Conservation (phyloP, 129 eudicot species). For the Lactuca sativa region DNA sequence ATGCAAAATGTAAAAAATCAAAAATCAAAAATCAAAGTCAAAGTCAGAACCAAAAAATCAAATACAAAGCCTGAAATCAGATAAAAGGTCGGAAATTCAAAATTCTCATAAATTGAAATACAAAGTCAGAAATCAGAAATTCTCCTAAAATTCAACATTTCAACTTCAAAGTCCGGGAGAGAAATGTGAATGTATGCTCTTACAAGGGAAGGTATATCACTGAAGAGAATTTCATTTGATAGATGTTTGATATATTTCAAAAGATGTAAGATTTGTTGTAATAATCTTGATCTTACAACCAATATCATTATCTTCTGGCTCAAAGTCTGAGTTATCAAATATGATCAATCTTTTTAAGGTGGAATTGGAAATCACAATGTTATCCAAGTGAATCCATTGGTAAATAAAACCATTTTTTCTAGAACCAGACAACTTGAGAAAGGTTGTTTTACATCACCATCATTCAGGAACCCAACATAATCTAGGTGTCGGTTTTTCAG, state of each 20-base stretch:
- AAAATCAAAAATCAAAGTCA: too few relatives aligned
- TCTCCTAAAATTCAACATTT: too few relatives aligned
- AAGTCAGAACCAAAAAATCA: too few relatives aligned
- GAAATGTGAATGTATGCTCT: conserved; percentile 53
- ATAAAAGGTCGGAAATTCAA: too few relatives aligned
- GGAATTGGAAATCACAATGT: conserved; percentile 18
- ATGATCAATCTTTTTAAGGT: conserved; percentile 24
- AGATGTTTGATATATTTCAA: conserved; percentile 38
- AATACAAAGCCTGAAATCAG: too few relatives aligned
- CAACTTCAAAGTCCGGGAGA: background rate
- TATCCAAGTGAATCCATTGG: conserved; percentile 19
- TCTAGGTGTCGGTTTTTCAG: conserved; percentile 24
- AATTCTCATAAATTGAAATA: too few relatives aligned
- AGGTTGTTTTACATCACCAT: conserved; percentile 22
- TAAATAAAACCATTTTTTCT: conserved; percentile 31
- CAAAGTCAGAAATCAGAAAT: too few relatives aligned
- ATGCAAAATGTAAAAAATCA: too few relatives aligned
- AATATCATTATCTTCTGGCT: conserved; percentile 3
- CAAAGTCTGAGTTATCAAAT: conserved; percentile 17
- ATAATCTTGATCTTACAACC: conserved; percentile 32
- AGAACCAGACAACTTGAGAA: conserved; percentile 17
- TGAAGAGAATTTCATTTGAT: conserved; percentile 42
- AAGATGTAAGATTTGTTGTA: conserved; percentile 19
- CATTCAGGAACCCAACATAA: conserved; percentile 23
- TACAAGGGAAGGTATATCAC: background rate